Percentiles rank a stretch among this genome's conserved stretches.
Evolutionary conservation across 202 grass and related monocot species (phyloP).

Genomic region (Carex arenaria): DNA sequence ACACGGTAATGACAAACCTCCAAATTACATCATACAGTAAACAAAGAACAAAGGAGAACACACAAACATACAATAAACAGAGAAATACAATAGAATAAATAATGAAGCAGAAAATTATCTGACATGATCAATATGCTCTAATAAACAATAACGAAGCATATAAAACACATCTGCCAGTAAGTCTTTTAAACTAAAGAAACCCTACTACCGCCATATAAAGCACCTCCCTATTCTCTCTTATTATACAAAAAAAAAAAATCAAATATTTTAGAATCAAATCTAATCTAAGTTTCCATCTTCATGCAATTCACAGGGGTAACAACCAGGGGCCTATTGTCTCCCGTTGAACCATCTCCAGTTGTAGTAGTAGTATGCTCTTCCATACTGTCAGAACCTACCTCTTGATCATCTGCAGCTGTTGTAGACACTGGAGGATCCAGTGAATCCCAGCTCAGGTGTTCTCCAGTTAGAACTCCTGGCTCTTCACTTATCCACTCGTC

Average conservation of each 20-base stretch:
- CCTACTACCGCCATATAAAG: neutral
- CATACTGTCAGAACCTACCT: constrained; percentile 3
- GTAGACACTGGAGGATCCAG: constrained; percentile 40
- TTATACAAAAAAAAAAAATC: constrained; percentile 18
- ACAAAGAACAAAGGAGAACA: neutral
- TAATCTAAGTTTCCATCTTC: constrained; percentile 11
- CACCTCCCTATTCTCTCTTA: constrained; percentile 13
- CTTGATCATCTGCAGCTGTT: constrained; percentile 27
- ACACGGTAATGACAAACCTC: neutral
- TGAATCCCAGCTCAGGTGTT: constrained; percentile 57
- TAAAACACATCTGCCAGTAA: constrained; percentile 8
- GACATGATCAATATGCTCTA: constrained; percentile 5
- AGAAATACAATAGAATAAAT: neutral
- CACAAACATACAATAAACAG: neutral
- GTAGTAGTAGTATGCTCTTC: constrained; percentile 12
- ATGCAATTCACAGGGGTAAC: constrained; percentile 22
- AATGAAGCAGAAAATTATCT: constrained; percentile 9
- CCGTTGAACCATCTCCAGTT: constrained; percentile 1
- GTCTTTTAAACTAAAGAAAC: constrained; percentile 15
- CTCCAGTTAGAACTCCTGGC: constrained; percentile 42
- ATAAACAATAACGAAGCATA: constrained; percentile 2
- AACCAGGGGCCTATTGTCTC: neutral
- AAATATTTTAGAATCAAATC: neutral
- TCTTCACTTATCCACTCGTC: constrained; percentile 58
- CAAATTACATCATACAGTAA: neutral